phyloP scores from a whole-genome alignment of 176 grass and related monocot genomes.

The Leersia perrieri region DNA sequence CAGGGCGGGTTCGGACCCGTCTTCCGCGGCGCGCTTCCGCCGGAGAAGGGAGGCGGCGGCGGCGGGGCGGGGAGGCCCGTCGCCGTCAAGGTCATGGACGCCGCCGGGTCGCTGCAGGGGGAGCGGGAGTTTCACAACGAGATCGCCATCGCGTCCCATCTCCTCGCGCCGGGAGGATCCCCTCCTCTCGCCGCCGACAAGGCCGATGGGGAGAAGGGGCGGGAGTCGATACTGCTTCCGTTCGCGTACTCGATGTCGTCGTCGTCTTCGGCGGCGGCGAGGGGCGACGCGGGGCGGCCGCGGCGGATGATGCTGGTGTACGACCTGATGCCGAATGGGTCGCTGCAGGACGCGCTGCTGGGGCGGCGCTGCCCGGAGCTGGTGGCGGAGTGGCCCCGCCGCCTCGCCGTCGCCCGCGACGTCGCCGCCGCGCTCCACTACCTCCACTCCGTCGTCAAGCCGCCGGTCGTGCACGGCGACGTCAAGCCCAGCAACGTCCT shows the following conservation, averaged over 20 bases:
- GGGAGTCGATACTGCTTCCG: slow-evolving; percentile 38
- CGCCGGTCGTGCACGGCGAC: slow-evolving; percentile 69
- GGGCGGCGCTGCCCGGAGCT: slow-evolving; percentile 58
- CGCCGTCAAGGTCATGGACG: slow-evolving; percentile 79
- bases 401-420: slow-evolving; percentile 60
- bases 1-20: slow-evolving; percentile 78
- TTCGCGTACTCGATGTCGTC: slow-evolving; percentile 60
- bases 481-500: slow-evolving; percentile 91
- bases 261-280: too few species aligned
- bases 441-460: slow-evolving; percentile 59
- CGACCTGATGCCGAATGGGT: slow-evolving; percentile 77
- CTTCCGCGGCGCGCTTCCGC: slow-evolving; percentile 48
- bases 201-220: not conserved
- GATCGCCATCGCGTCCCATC: slow-evolving; percentile 55
- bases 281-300: slow-evolving; percentile 8
- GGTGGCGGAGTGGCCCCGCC: slow-evolving; percentile 44
- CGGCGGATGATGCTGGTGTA: slow-evolving; percentile 70
- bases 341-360: slow-evolving; percentile 74
- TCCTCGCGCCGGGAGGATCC: slow-evolving; percentile 4
- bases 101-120: slow-evolving; percentile 71
- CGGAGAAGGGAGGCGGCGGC: not conserved
- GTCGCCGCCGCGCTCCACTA: slow-evolving; percentile 62
- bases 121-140: slow-evolving; percentile 92
- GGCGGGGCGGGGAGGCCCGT: slow-evolving; percentile 19
- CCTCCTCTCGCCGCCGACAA: not conserved